Evolutionary conservation across 257 asterid genomes (phyloP), one percentile per base, ranked within the genome.

Genomic region (Solanum sparsipilum): DNA sequence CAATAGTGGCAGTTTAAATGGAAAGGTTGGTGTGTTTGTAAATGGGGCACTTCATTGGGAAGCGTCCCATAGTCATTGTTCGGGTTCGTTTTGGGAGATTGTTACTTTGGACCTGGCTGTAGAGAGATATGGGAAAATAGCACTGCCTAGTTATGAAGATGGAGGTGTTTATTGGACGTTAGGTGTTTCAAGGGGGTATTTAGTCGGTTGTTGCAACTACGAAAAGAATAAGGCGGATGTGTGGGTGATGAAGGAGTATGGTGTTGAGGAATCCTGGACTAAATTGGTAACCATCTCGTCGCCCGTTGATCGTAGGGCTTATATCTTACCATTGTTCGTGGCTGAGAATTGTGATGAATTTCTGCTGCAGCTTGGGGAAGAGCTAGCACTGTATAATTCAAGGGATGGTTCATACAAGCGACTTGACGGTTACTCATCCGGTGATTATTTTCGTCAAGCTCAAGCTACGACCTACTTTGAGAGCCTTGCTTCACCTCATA

Each of bases 191-290:
- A 84, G 86, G 10, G 91, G 88, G 4, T 36, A 74, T 65, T 89
- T 91, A 21, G 83, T 82, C 46, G 89, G 87, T 25, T 81, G 85
- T 36, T 81, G 79, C 31, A 27, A 88, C 21, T 76, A 83, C 35
- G 5, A 25, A 23, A 9, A 21, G 16, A 52, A 89, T 29, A 31
- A 4, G 21, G 65, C 21, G 68, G 90, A 90, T 84, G 68, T 92
- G 36, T 92, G 94, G 93, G 72, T 87, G 87, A 82, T 92, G 93
- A 90, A 86, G 67, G 90, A 91, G 84, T 84, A 91, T 65, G 93
- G 92, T 11, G 90, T 87, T 6, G 52, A 13, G 25, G 91, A 90
- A 10, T 90, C 93, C 7, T 92, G 94, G 93, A 84, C 44, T 18
- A 91, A 88, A 78, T 44, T 91, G 46, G 82, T 73, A 31, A 39